Evolutionary conservation across 768 basidiomycete species (phyloP), one percentile per base, ranked within the genome.

Genomic region (Lentinula sp.): DNA sequence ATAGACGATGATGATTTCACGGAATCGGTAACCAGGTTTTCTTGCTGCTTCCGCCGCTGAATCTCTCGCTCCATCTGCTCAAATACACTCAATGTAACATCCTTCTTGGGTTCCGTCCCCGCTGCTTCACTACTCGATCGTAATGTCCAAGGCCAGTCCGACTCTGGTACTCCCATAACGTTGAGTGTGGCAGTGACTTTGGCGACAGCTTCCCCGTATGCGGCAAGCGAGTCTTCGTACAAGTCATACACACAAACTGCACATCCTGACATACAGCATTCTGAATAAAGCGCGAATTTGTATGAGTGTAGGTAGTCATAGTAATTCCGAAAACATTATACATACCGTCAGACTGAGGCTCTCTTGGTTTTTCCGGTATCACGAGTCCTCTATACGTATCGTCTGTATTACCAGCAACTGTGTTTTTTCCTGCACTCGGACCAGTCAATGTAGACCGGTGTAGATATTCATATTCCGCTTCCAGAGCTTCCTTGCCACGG

Each of bases 241-340:
- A 94, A 71, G 66, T 93, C 92, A 73, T 95, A 91, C 7, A 95
- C 89, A 71, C 94, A 95, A n/a, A 95, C 73, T 0, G 93, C 90
- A 68, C 94, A 96, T 35, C 91, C 91, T 2, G 92, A 93, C 93
- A 95, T 95, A 76, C 93, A 96, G 72, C 93, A 95, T 72, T 94
- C 93, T 94, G 65, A 9, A 4, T 43, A 20, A 42, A 42, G 42
- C 43, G 48, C 4, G 0, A 28, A 15, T 28, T 4, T 32, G 10
- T 13, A 53, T 53, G 57, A 35, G 48, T 23, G n/a, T 39, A 16
- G 60, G 23, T 56, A 43, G 33, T 23, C 37, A 55, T 36, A 15
- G 39, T 28, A 28, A 28, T 28, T 28, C 28, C 36, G 53, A 53
- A n/a, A 56, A 13, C 28, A n/a, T 12, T 5, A 32, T 10, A 70